Percentiles rank a stretch among this genome's conserved stretches.
These are phyloP conservation scores for Annulohypoxylon truncatum DNA, from an alignment of 2,329 filamentous ascomycete species.

Conservation along the genomic window DNA sequence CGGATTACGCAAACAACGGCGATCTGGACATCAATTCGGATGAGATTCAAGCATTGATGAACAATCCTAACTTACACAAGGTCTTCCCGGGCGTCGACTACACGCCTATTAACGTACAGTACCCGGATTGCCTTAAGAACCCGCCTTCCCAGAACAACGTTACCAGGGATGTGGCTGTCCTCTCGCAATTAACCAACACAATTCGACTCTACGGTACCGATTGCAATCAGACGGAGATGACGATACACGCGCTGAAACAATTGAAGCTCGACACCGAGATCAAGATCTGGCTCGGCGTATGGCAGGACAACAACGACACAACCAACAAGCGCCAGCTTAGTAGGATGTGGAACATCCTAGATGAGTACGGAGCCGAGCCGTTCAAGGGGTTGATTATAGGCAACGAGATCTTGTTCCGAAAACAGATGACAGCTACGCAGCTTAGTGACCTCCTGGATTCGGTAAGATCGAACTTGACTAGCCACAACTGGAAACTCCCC, in stretches of 20 bases:
- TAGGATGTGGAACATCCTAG: conserved; percentile 87
- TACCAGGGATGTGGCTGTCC: conserved; percentile 88
- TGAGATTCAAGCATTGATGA: conserved; percentile 84
- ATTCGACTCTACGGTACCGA: conserved; percentile 94
- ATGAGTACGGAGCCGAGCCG: conserved; percentile 72
- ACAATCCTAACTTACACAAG: conserved; percentile 85
- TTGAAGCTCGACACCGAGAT: conserved; percentile 77
- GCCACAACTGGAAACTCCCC: conserved; percentile 74
- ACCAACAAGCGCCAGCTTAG: conserved; percentile 85
- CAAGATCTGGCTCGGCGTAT: conserved; percentile 95
- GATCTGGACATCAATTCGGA: conserved; percentile 78
- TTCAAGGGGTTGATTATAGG: conserved; percentile 88
- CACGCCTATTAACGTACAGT: conserved; percentile 90
- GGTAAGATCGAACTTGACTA: conserved; percentile 79
- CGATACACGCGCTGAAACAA: conserved; percentile 81
- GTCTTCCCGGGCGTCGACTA: conserved; percentile 97
- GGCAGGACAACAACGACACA: conserved; percentile 85
- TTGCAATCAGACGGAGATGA: conserved; percentile 97
- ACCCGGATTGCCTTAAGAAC: conserved; percentile 80
- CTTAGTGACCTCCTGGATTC: conserved; percentile 73
- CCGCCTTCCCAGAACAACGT: conserved; percentile 94
- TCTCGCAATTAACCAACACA: conserved; percentile 89
- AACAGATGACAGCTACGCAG: conserved; percentile 75
- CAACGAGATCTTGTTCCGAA: conserved; percentile 81
- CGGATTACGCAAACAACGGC: conserved; percentile 72